Evolutionary conservation across 257 asterid species (phyloP).

Genomic region (Capsicum baccatum): DNA sequence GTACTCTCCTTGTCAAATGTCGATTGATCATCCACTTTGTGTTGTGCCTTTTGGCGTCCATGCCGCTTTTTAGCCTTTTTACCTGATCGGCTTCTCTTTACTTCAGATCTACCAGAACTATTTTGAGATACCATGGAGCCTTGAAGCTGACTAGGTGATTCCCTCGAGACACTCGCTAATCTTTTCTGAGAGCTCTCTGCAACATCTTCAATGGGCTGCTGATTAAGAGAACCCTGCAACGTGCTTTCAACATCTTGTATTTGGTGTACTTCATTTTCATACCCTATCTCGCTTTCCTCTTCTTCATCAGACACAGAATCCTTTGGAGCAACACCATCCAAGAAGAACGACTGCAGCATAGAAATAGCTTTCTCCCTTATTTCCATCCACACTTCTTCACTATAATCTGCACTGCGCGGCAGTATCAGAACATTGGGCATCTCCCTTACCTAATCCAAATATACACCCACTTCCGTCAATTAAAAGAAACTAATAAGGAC

Average conservation of each 20-base stretch:
- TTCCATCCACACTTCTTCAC: constrained; percentile 99
- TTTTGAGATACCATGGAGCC: constrained; percentile 63
- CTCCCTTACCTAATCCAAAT: constrained; percentile 75
- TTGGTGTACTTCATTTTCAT: constrained; percentile 53
- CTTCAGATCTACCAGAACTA: constrained; percentile 67
- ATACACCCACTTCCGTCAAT: constrained; percentile 7
- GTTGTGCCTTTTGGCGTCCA: constrained; percentile 85
- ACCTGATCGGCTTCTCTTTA: constrained; percentile 88
- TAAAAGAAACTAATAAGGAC: constrained; percentile 33
- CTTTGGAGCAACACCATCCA: constrained; percentile 71
- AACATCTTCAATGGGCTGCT: constrained; percentile 55
- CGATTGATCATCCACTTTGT: constrained; percentile 71
- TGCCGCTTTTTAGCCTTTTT: constrained; percentile 96
- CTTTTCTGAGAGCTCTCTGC: constrained; percentile 81
- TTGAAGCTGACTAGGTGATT: constrained; percentile 66
- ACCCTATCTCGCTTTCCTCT: constrained; percentile 61
- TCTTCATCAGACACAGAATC: constrained; percentile 90
- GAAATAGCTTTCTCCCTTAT: constrained; percentile 91
- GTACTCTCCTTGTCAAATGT: constrained; percentile 72
- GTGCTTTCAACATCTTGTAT: constrained; percentile 56
- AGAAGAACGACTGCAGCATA: constrained; percentile 78
- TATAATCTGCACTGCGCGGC: constrained; percentile 98
- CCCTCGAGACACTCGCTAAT: constrained; percentile 57
- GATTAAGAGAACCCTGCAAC: constrained; percentile 62
- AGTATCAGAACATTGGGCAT: constrained; percentile 99